Percentiles rank a stretch among this genome's conserved stretches.
Conservation (phyloP, 192 early-diverging fungal genomes). For the Rhizophagus sp. region DNA sequence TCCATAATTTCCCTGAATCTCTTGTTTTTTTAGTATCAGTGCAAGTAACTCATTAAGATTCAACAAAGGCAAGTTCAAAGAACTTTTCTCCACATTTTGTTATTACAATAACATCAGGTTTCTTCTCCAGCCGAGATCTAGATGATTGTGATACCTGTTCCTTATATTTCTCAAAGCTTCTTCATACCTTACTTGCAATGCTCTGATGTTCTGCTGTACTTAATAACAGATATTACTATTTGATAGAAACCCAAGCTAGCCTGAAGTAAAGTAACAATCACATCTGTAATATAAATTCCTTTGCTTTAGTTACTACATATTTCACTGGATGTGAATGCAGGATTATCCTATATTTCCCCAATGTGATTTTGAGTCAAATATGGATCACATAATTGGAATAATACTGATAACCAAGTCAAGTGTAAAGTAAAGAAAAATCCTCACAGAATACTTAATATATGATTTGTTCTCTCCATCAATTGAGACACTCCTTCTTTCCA, state of each 20-base stretch:
- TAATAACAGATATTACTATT: constrained; percentile 23
- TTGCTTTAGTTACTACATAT: neutral
- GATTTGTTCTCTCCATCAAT: constrained; percentile 1
- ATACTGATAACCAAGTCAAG: too few relatives aligned
- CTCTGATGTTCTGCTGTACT: neutral
- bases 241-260: neutral
- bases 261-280: constrained; percentile 13
- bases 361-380: neutral
- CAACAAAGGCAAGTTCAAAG: neutral
- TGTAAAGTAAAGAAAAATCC: neutral
- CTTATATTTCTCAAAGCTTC: neutral
- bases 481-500: neutral
- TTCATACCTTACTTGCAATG: constrained; percentile 1
- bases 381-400: neutral
- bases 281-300: constrained; percentile 21
- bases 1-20: constrained; percentile 16
- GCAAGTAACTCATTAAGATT: neutral
- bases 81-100: neutral
- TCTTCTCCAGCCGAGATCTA: neutral
- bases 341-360: constrained; percentile 12
- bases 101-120: constrained; percentile 4
- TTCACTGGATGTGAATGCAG: neutral
- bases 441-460: constrained; percentile 8
- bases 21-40: constrained; percentile 2
- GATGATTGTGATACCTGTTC: neutral